phyloP scores from a whole-genome alignment of 306 rosid genomes.

The Morella rubra region DNA sequence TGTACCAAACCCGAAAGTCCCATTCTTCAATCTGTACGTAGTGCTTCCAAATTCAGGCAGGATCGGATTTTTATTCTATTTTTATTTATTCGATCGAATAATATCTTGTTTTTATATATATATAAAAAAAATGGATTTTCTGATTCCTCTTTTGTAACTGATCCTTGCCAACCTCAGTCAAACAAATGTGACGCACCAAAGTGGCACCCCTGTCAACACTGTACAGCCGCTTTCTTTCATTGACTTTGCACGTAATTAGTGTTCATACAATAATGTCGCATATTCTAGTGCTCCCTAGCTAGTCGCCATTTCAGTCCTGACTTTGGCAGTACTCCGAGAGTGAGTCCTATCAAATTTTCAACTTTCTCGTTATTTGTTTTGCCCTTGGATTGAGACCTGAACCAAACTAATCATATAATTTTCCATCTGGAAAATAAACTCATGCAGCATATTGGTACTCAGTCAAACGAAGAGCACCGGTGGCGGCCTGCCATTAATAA shows the following conservation, averaged over 20 bases:
- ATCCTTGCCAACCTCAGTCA: constrained; percentile 15
- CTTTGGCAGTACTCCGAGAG: neutral
- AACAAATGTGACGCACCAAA: neutral
- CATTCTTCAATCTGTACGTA: no score
- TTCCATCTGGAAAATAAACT: neutral
- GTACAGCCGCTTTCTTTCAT: constrained; percentile 24
- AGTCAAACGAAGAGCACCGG: neutral
- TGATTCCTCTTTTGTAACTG: neutral
- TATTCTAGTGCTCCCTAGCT: neutral
- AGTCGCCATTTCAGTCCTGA: neutral
- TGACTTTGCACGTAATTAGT: constrained; percentile 8
- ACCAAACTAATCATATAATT: no score
- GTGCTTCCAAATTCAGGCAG: no score
- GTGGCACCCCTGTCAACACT: constrained; percentile 17
- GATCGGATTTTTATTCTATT: no score
- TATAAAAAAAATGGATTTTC: no score
- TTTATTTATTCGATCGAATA: no score
- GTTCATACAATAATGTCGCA: neutral
- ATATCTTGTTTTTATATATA: no score
- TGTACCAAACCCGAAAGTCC: no score
- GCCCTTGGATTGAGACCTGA: no score
- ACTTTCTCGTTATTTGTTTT: no score
- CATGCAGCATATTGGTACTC: neutral
- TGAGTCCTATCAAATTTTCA: no score
- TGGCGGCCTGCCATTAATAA: no score